Percentiles rank a stretch among this genome's conserved stretches.
phyloP scores from a whole-genome alignment of 805 yeast genomes.

The Candida boleticola region DNA sequence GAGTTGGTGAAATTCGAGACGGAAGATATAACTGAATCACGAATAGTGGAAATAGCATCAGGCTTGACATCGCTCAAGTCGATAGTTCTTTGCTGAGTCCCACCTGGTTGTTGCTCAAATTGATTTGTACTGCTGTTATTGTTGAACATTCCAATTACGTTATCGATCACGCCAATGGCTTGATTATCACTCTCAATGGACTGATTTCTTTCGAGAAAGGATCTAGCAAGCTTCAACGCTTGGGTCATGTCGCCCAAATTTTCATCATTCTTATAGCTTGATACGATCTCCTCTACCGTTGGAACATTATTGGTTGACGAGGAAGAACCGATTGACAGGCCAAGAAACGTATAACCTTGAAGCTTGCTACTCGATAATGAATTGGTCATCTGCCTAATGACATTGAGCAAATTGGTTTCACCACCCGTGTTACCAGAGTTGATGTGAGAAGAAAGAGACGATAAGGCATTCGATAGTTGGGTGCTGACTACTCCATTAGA shows the following conservation, averaged over 20 bases:
- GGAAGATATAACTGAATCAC: slow-evolving; percentile 20
- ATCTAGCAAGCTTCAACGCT: slow-evolving; percentile 31
- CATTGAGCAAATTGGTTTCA: slow-evolving; percentile 30
- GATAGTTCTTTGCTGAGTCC: neutral
- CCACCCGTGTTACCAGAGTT: slow-evolving; percentile 17
- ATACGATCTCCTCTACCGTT: slow-evolving; percentile 18
- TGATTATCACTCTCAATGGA: slow-evolving; percentile 11
- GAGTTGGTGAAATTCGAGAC: slow-evolving; percentile 23
- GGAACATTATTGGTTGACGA: slow-evolving; percentile 10
- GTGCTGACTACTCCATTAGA: slow-evolving; percentile 16
- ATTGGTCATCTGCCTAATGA: slow-evolving; percentile 40
- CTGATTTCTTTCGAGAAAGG: slow-evolving; percentile 20
- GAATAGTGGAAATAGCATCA: slow-evolving; percentile 12
- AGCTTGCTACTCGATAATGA: slow-evolving; percentile 18
- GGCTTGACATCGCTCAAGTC: slow-evolving; percentile 5
- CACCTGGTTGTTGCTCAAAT: slow-evolving; percentile 1
- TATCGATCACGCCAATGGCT: slow-evolving; percentile 24
- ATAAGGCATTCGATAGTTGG: slow-evolving; percentile 32
- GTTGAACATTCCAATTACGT: slow-evolving; percentile 19
- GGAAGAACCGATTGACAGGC: slow-evolving; percentile 4
- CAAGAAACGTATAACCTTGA: slow-evolving; percentile 9
- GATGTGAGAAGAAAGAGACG: slow-evolving; percentile 31
- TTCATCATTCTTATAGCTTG: slow-evolving; percentile 19
- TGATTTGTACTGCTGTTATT: neutral
- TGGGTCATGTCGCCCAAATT: slow-evolving; percentile 24